Base-by-base conservation (phyloP, 2,329 filamentous ascomycete species). In the Phialophora expanda region DNA sequence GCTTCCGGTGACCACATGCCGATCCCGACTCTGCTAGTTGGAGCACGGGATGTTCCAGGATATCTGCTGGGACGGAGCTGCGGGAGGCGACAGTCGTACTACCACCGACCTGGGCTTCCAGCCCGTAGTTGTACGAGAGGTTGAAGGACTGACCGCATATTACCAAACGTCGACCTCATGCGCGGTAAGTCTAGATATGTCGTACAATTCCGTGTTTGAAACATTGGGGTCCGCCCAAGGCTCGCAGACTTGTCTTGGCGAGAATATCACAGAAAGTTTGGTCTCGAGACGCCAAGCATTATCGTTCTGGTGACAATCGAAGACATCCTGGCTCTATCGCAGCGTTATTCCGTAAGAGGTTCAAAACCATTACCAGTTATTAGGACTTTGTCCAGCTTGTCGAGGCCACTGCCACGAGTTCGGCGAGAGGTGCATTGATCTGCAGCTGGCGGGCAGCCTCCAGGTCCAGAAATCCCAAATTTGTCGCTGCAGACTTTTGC, bases 101-200 rank as follows among this genome's bases (percentile, higher is more conserved):
- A 59, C 53, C 38, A 48, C 60, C 51, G 60, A 55, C 58, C 61
- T 53, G 53, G 56, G 20, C 63, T 60, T 46, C 55, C 24, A 24
- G 59, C 46, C 30, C 24, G 17, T 28, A 12, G 63, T 66, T 60
- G 46, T 57, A 66, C 66, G 66, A 48, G 30, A 56, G 20, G 26
- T 64, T 34, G 50, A 53, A 34, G 24, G 67, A 54, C 4, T 38
- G 61, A 57, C 58, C 30, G 64, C 64, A 69, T 55, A 24, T 55
- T 66, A 69, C 64, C 67, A 63, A 69, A 62, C 64, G 57, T 56
- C 54, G 65, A 56, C 55, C 41, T 66, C 54, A 34, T 59, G 56
- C 64, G 46, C 57, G 32, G 12, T 17, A 58, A 32, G 22, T 26
- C 57, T 55, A 44, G 55, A 54, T 32, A 58, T 62, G 66, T 66